phyloP scores from a whole-genome alignment of 106 monocot genomes.

The Vanilla planifolia region DNA sequence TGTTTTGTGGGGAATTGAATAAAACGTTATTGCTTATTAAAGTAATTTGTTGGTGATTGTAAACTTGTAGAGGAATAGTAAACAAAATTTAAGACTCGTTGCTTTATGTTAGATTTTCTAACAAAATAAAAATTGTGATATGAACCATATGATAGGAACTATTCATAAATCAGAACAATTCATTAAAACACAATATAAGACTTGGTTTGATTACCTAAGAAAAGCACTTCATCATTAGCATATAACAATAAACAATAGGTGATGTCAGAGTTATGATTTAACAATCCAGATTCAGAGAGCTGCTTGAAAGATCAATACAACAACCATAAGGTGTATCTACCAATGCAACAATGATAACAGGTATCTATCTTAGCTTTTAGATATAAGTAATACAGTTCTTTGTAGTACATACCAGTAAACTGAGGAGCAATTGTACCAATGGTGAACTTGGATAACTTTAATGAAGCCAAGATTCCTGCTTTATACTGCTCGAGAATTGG shows the following conservation, averaged over 20 bases:
- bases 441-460: slow-evolving; percentile 88
- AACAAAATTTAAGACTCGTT: too few species aligned
- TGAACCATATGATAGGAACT: too few species aligned
- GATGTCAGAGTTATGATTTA: not conserved
- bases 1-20: too few species aligned
- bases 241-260: not conserved
- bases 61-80: too few species aligned
- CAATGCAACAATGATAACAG: not conserved
- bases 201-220: not conserved
- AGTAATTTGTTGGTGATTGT: too few species aligned
- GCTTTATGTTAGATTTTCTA: too few species aligned
- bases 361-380: not conserved
- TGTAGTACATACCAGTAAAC: slow-evolving; percentile 66
- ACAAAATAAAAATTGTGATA: too few species aligned
- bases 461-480: slow-evolving; percentile 58
- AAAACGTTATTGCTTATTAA: too few species aligned
- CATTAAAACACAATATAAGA: too few species aligned
- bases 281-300: too few species aligned
- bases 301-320: not conserved
- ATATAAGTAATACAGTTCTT: not conserved
- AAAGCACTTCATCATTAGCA: not conserved
- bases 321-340: not conserved
- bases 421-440: slow-evolving; percentile 98
- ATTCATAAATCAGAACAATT: too few species aligned
- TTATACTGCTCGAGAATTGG: slow-evolving; percentile 88